A percentile compares a stretch with the other conserved stretches of the same genome.
These are phyloP conservation scores for Phytophthora tentaculata DNA, from an alignment of 352 stramenopile genomes.

Conservation along the genomic window DNA sequence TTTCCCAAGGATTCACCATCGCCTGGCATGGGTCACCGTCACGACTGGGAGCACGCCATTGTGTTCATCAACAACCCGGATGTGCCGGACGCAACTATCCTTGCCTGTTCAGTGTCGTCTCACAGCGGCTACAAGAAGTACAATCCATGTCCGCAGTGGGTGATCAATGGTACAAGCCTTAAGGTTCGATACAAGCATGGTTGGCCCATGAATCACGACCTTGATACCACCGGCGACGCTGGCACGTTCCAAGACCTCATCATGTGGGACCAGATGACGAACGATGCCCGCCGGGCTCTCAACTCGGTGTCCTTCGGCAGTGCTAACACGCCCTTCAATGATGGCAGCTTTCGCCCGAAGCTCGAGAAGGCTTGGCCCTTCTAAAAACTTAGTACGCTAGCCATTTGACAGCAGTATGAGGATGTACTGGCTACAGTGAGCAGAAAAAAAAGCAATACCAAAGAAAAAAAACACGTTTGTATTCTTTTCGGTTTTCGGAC, in stretches of 20 bases:
- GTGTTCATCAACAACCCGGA: slow-evolving; percentile 13
- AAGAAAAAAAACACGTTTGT: too few relatives aligned
- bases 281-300: slow-evolving; percentile 4
- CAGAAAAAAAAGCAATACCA: too few relatives aligned
- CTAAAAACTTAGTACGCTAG: too few relatives aligned
- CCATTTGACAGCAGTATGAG: too few relatives aligned
- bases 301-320: slow-evolving; percentile 1
- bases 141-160: background rate
- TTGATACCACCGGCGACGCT: slow-evolving; percentile 1
- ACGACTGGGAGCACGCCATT: slow-evolving; percentile 8
- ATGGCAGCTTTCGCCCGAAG: background rate
- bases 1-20: slow-evolving; percentile 6
- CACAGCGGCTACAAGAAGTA: slow-evolving; percentile 9
- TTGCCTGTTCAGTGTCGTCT: slow-evolving; percentile 5
- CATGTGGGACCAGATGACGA: slow-evolving; percentile 13
- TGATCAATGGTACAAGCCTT: slow-evolving; percentile 5
- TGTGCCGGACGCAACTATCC: background rate
- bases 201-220: slow-evolving; percentile 6
- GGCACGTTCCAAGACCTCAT: slow-evolving; percentile 13
- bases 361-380: slow-evolving; percentile 9
- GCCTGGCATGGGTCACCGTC: slow-evolving; percentile 5
- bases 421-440: too few relatives aligned
- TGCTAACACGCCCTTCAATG: slow-evolving; percentile 4
- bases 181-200: slow-evolving; percentile 6
- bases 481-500: too few relatives aligned